These are phyloP conservation scores for Closterium sp. DNA, from an alignment of 139 green algal genomes.

Conservation along the genomic window DNA sequence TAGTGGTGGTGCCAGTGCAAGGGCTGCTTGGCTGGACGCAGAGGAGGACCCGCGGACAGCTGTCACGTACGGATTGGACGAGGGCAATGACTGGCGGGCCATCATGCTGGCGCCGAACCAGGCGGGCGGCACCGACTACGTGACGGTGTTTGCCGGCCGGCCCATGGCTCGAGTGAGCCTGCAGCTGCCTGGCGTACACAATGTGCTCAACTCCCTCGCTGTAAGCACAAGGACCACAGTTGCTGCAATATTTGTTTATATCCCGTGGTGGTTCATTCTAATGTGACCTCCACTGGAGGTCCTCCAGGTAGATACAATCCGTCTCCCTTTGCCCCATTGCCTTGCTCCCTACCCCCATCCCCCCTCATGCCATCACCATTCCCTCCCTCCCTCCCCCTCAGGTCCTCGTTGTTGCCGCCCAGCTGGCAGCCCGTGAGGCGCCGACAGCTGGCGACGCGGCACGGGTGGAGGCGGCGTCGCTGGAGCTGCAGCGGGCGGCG, in stretches of 20 bases:
- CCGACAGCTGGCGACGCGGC: conserved; percentile 15
- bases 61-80: conserved; percentile 48
- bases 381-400: neutral
- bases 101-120: conserved; percentile 43
- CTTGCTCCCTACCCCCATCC: neutral
- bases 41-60: neutral
- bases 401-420: conserved; percentile 26
- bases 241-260: neutral
- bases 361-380: neutral
- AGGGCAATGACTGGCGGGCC: conserved; percentile 43
- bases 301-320: too few species aligned
- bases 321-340: neutral
- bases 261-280: neutral
- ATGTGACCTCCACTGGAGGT: too few species aligned
- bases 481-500: conserved; percentile 4
- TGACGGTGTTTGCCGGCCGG: conserved; percentile 41
- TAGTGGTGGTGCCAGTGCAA: neutral
- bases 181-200: conserved; percentile 49
- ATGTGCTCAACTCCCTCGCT: conserved; percentile 53
- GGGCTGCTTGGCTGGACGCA: conserved; percentile 36
- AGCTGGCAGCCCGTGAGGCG: conserved; percentile 14
- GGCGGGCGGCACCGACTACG: conserved; percentile 51
- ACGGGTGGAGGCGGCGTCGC: conserved; percentile 10
- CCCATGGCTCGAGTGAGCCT: conserved; percentile 42
- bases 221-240: conserved; percentile 13